Evolutionary conservation across 164 flowering plant genomes (phyloP).

Genomic region (Kalanchoe fedtschenkoi): DNA sequence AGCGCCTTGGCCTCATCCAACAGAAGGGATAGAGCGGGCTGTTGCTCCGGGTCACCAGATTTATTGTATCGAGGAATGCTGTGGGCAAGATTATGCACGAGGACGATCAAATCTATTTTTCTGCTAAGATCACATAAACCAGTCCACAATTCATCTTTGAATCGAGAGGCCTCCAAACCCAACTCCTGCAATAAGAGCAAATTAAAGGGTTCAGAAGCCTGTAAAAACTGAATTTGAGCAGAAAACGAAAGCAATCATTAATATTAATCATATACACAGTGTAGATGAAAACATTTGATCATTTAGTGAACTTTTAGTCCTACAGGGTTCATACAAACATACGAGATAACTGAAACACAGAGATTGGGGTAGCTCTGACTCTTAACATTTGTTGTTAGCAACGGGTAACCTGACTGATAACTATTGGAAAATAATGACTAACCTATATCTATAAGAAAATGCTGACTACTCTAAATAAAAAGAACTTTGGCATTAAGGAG

Average conservation of each 20-base stretch:
- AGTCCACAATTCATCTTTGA: conserved; percentile 78
- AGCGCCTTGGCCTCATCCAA: conserved; percentile 83
- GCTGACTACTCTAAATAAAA: too few species aligned
- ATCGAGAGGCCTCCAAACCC: conserved; percentile 46
- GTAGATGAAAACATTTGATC: not conserved
- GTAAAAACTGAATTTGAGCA: not conserved
- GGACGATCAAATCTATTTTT: conserved; percentile 79
- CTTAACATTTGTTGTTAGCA: too few species aligned
- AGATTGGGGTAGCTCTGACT: too few species aligned
- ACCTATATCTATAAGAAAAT: too few species aligned
- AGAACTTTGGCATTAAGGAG: too few species aligned
- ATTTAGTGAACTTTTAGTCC: too few species aligned
- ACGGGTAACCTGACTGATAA: too few species aligned
- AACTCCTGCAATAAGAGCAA: conserved; percentile 50
- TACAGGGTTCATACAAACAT: too few species aligned
- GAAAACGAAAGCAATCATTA: not conserved
- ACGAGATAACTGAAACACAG: too few species aligned
- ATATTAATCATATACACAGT: not conserved
- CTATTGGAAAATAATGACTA: too few species aligned
- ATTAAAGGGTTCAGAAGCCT: not conserved
- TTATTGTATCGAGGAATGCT: conserved; percentile 47
- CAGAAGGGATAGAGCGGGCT: conserved; percentile 71
- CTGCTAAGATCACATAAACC: conserved; percentile 76
- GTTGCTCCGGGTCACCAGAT: conserved; percentile 31
- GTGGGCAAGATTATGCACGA: conserved; percentile 93